phyloP scores from a whole-genome alignment of 805 yeast species.

The Isabelozyma rhagii region DNA sequence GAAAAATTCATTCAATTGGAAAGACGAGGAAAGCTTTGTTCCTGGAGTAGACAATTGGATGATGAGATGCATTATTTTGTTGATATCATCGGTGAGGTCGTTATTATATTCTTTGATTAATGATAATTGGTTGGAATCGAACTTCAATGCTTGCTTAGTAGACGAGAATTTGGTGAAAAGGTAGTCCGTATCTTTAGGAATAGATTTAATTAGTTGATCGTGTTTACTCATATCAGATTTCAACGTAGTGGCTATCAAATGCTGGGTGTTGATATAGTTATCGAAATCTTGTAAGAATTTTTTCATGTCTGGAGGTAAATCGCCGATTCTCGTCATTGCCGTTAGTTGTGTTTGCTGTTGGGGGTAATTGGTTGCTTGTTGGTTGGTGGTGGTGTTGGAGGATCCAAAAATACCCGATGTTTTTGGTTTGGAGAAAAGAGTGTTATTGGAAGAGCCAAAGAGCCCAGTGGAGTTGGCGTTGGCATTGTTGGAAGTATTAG shows the following conservation, averaged over 20 bases:
- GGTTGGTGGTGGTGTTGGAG: slow-evolving; percentile 6
- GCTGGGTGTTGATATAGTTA: slow-evolving; percentile 69
- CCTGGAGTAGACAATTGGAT: slow-evolving; percentile 54
- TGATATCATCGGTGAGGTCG: slow-evolving; percentile 47
- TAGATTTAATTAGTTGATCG: slow-evolving; percentile 58
- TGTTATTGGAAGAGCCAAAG: slow-evolving; percentile 9
- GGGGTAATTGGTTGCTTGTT: slow-evolving; percentile 31
- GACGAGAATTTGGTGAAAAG: slow-evolving; percentile 58
- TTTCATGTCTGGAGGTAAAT: slow-evolving; percentile 68
- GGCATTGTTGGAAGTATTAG: slow-evolving; percentile 1
- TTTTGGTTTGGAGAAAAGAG: slow-evolving; percentile 12
- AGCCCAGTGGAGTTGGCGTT: slow-evolving; percentile 15
- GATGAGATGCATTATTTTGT: slow-evolving; percentile 50
- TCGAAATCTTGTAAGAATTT: slow-evolving; percentile 68
- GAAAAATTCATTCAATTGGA: slow-evolving; percentile 56
- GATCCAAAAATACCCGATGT: slow-evolving; percentile 22
- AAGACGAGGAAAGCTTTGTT: slow-evolving; percentile 50
- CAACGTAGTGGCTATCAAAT: slow-evolving; percentile 65
- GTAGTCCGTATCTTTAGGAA: slow-evolving; percentile 70
- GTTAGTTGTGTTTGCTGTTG: slow-evolving; percentile 51
- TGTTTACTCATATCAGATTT: slow-evolving; percentile 63
- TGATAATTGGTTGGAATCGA: slow-evolving; percentile 39
- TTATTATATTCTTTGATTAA: slow-evolving; percentile 34
- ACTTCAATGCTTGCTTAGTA: slow-evolving; percentile 60
- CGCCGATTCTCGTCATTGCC: slow-evolving; percentile 73